Percentiles rank a stretch among this genome's conserved stretches.
Conservation (phyloP, 352 stramenopile genomes). For the Globisporangium perplexum region DNA sequence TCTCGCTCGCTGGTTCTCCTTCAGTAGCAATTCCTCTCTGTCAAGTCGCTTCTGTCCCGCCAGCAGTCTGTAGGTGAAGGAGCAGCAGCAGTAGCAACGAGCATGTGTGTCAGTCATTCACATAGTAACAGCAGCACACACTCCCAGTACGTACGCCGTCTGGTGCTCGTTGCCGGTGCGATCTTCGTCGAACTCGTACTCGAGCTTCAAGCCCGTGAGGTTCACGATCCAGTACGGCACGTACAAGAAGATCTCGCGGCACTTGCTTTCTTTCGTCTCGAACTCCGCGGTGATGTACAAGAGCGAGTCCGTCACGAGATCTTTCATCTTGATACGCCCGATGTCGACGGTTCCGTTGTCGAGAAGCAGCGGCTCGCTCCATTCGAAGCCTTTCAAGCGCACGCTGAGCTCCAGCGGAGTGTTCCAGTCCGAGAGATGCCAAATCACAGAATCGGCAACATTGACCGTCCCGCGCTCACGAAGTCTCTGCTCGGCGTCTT, state of each 20-base stretch:
- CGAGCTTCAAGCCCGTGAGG: conserved; percentile 73
- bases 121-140: background rate
- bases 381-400: conserved; percentile 83
- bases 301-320: conserved; percentile 64
- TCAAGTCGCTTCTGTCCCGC: conserved; percentile 74
- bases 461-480: conserved; percentile 75
- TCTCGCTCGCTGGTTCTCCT: conserved; percentile 47
- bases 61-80: conserved; percentile 32
- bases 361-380: conserved; percentile 68
- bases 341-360: conserved; percentile 43
- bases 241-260: conserved; percentile 73
- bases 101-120: background rate
- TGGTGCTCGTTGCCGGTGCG: conserved; percentile 57
- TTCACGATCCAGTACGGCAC: conserved; percentile 89
- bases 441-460: conserved; percentile 72
- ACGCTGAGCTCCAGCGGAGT: conserved; percentile 72
- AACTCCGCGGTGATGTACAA: conserved; percentile 71
- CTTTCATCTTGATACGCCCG: conserved; percentile 71
- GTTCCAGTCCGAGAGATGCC: conserved; percentile 77
- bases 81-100: no score
- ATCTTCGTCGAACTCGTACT: conserved; percentile 83
- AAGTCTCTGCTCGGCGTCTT: conserved; percentile 70
- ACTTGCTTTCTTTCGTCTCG: conserved; percentile 42
- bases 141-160: conserved; percentile 34
- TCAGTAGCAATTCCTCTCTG: conserved; percentile 69